These are phyloP conservation scores for Vigna reflexopilosa DNA, from an alignment of 306 rosid genomes.

Conservation along the genomic window DNA sequence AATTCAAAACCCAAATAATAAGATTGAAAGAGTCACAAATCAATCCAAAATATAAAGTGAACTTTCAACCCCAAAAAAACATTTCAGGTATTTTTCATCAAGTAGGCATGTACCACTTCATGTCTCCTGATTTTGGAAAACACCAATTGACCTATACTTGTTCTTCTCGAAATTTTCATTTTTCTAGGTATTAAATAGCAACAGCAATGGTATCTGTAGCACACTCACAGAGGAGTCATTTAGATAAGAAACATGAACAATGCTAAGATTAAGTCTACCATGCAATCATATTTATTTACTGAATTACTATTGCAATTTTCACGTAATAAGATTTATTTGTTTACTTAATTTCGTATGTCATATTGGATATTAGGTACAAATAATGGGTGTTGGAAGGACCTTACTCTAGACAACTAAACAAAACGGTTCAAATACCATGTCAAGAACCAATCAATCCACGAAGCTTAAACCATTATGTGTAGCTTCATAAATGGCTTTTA, in stretches of 20 bases:
- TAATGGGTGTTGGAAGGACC: no score
- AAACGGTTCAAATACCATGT: no score
- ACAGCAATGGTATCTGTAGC: background rate
- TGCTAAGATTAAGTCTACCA: no score
- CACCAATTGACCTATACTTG: background rate
- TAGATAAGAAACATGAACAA: constrained; percentile 2
- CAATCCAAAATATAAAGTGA: constrained; percentile 7
- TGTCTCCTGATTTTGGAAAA: constrained; percentile 11
- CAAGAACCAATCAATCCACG: no score
- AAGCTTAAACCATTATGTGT: no score
- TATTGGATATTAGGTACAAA: no score
- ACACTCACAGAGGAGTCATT: background rate
- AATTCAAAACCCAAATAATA: constrained; percentile 13
- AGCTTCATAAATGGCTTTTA: no score
- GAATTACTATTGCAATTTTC: no score
- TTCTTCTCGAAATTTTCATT: background rate
- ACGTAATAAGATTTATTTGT: no score
- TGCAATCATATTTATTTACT: no score
- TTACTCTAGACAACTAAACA: no score
- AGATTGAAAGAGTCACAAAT: constrained; percentile 11
- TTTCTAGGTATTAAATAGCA: background rate
- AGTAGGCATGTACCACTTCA: constrained; percentile 10
- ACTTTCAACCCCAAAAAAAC: background rate
- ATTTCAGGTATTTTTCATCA: background rate
- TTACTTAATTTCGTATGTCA: no score